A percentile compares a stretch with the other conserved stretches of the same genome.
These are phyloP conservation scores for Phycomyces blakesleeanus DNA, from an alignment of 192 early-diverging fungal species.

Conservation along the genomic window DNA sequence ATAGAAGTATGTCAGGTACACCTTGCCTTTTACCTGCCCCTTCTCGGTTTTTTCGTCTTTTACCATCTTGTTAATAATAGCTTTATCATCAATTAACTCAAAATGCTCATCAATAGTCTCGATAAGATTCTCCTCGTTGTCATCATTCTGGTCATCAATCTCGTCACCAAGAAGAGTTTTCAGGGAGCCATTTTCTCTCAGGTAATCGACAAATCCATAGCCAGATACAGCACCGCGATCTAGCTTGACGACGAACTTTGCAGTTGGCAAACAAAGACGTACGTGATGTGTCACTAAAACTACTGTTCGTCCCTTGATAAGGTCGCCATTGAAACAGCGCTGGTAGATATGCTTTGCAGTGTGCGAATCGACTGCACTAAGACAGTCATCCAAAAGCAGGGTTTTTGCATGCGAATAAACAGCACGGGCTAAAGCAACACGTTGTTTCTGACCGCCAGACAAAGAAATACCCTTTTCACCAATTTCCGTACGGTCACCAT, in stretches of 20 bases:
- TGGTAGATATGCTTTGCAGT: slow-evolving; percentile 86
- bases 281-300: slow-evolving; percentile 91
- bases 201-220: slow-evolving; percentile 45
- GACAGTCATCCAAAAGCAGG: slow-evolving; percentile 82
- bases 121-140: not conserved
- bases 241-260: slow-evolving; percentile 55
- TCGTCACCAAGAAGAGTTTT: slow-evolving; percentile 38
- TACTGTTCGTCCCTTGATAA: slow-evolving; percentile 74
- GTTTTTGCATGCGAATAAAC: slow-evolving; percentile 67
- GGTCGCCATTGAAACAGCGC: slow-evolving; percentile 65
- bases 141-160: slow-evolving; percentile 35
- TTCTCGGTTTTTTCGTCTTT: slow-evolving; percentile 9
- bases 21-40: slow-evolving; percentile 67
- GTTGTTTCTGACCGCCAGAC: slow-evolving; percentile 81
- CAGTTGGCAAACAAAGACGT: slow-evolving; percentile 53
- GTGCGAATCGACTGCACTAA: slow-evolving; percentile 94
- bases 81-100: slow-evolving; percentile 29
- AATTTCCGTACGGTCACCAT: slow-evolving; percentile 89
- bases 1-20: slow-evolving; percentile 71
- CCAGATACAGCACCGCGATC: slow-evolving; percentile 56
- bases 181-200: slow-evolving; percentile 38
- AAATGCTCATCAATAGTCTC: not conserved
- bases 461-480: slow-evolving; percentile 86
- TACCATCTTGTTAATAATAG: not conserved
- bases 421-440: slow-evolving; percentile 75